phyloP scores from a whole-genome alignment of 306 rosid genomes.

The Calophaca sinica region DNA sequence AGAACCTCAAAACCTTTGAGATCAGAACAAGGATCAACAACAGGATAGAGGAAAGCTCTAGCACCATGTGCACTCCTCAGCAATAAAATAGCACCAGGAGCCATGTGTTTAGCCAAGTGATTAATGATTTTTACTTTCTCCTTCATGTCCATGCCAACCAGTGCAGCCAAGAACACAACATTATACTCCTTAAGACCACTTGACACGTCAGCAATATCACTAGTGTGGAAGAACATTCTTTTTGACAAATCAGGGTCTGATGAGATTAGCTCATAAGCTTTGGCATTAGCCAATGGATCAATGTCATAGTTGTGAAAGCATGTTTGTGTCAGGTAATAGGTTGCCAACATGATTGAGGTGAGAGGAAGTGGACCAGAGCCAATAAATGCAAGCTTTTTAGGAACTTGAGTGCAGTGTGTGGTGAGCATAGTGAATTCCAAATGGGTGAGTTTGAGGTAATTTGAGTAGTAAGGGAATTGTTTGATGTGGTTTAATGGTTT shows the following conservation, averaged over 20 bases:
- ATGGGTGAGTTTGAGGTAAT: slow-evolving; percentile 71
- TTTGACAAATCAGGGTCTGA: slow-evolving; percentile 62
- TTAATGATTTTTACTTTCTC: slow-evolving; percentile 60
- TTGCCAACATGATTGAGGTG: slow-evolving; percentile 75
- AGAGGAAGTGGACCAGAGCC: slow-evolving; percentile 86
- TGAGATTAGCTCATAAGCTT: slow-evolving; percentile 57
- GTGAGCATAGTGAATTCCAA: slow-evolving; percentile 65
- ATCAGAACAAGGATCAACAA: slow-evolving; percentile 60
- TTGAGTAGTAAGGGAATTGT: slow-evolving; percentile 72
- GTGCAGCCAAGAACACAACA: slow-evolving; percentile 75
- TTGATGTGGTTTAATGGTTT: slow-evolving; percentile 59
- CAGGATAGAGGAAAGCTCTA: slow-evolving; percentile 73
- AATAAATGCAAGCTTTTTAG: slow-evolving; percentile 60
- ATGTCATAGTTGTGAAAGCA: slow-evolving; percentile 75
- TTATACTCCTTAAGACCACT: slow-evolving; percentile 60
- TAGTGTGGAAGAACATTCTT: slow-evolving; percentile 70
- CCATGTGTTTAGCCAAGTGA: slow-evolving; percentile 71
- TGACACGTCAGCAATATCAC: slow-evolving; percentile 60
- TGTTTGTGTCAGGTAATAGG: slow-evolving; percentile 51
- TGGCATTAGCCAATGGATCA: slow-evolving; percentile 67
- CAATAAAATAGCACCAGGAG: slow-evolving; percentile 66
- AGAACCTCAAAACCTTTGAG: slow-evolving; percentile 73
- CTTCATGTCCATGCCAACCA: slow-evolving; percentile 68
- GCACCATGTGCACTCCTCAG: slow-evolving; percentile 85
- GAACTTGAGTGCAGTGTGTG: slow-evolving; percentile 50